Base-by-base conservation (phyloP, 148 eudicot genomes). In the Fallopia convolvulus region DNA sequence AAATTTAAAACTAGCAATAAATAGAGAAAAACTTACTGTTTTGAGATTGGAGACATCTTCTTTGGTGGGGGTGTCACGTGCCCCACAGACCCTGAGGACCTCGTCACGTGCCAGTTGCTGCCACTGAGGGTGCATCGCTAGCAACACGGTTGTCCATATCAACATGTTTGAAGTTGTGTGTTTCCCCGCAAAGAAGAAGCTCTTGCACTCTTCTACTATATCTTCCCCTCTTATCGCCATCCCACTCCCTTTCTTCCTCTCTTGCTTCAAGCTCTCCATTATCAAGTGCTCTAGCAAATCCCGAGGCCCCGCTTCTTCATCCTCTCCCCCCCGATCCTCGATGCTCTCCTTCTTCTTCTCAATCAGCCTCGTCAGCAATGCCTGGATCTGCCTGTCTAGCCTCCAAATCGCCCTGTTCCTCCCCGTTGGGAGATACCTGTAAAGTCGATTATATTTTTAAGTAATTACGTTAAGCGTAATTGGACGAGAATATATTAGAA, bases 71-170 rank as follows among this genome's bases (percentile, higher is more conserved):
- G 80, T 40, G n/a, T 89, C 90, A 82, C 84, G 88, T 80, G 87
- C 78, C 65, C 91, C 91, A 77, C 89, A 89, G 39, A 77, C 86
- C 20, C 74, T 75, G 66, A 89, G 33, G 50, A 89, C 91, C 83
- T 89, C 93, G 76, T 89, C 91, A 78, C 91, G 93, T 80, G 93
- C 93, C 75, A 86, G 65, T 50, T 85, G 83, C 77, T 89, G 93
- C 93, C 93, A 89, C 61, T 88, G 89, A 52, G 93, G 89, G 79
- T 89, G 93, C 90, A 89, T 88, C 26, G 93, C 90, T 21, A 89
- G 79, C 11, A 89, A 81, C 9, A 89, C 70, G 21, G 86, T 89
- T 46, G 89, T 86, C 93, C 93, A 89, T 53, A 77, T 86, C 75
- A 89, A 44, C 77, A 89, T 41, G 14, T 85, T 84, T 61, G 93